Conservation (phyloP, 2,329 filamentous ascomycete species). For the Neonectria ditissima region DNA sequence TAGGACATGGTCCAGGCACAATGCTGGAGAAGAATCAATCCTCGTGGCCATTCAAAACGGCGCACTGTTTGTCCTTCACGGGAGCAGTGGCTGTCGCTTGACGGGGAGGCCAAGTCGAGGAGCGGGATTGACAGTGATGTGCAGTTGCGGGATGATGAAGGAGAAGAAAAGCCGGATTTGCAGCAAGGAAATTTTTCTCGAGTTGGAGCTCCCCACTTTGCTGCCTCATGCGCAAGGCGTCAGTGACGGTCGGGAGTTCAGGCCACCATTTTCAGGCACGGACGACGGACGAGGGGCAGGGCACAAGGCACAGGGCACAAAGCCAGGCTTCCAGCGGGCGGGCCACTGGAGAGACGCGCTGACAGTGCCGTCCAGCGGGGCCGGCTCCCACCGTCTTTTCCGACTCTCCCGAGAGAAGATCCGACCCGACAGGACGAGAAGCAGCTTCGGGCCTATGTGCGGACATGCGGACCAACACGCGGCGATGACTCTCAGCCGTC, state of each 20-base stretch:
- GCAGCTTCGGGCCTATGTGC: not conserved
- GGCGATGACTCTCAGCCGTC: not conserved
- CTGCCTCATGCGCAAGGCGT: slow-evolving; percentile 49
- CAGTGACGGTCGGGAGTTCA: slow-evolving; percentile 32
- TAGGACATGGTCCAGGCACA: slow-evolving; percentile 47
- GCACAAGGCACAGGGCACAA: slow-evolving; percentile 5
- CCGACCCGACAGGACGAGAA: not conserved
- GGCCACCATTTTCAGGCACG: slow-evolving; percentile 1
- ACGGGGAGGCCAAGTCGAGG: slow-evolving; percentile 33
- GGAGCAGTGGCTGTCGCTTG: slow-evolving; percentile 36
- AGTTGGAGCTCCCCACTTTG: slow-evolving; percentile 46
- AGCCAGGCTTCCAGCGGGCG: not conserved
- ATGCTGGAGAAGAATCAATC: slow-evolving; percentile 38
- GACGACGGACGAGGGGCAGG: too few species aligned
- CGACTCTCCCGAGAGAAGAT: slow-evolving; percentile 14
- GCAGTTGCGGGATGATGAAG: slow-evolving; percentile 34
- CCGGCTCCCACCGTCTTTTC: slow-evolving; percentile 19
- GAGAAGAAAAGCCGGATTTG: slow-evolving; percentile 25
- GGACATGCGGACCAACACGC: slow-evolving; percentile 6
- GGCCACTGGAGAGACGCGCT: slow-evolving; percentile 1
- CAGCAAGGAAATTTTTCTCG: slow-evolving; percentile 41
- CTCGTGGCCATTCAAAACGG: slow-evolving; percentile 45
- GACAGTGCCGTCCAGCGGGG: slow-evolving; percentile 18
- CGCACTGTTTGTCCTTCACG: slow-evolving; percentile 34
- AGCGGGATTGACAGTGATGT: slow-evolving; percentile 25